Evolutionary conservation across 305 asterid genomes (phyloP).

Genomic region (Andrographis paniculata): DNA sequence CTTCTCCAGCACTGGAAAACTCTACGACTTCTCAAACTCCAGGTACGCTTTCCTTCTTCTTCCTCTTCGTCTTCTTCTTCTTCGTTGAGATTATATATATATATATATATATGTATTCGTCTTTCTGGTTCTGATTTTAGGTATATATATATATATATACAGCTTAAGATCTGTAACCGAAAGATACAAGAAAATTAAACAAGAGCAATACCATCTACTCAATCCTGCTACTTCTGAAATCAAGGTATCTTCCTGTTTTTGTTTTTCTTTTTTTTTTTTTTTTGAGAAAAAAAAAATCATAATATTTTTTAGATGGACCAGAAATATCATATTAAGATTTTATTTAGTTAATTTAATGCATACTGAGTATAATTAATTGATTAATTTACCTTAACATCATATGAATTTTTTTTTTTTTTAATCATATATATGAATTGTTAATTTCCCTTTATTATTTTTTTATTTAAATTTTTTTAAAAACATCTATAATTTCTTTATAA

Average conservation of each 20-base stretch:
- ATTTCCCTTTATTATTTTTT: no score
- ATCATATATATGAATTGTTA: no score
- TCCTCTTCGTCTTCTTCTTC: background rate
- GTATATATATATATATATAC: slow-evolving; percentile 5
- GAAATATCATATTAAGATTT: no score
- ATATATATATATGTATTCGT: background rate
- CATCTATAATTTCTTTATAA: no score
- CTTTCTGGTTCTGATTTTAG: background rate
- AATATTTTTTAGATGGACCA: no score
- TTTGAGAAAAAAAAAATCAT: no score
- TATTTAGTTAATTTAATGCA: no score
- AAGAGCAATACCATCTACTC: slow-evolving; percentile 35
- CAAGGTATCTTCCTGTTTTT: slow-evolving; percentile 34
- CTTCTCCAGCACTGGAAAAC: slow-evolving; percentile 51
- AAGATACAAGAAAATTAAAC: slow-evolving; percentile 53
- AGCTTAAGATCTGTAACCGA: slow-evolving; percentile 54
- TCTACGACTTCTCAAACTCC: slow-evolving; percentile 46
- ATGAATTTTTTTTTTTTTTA: no score
- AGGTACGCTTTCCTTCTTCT: slow-evolving; percentile 20
- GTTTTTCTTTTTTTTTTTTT: no score
- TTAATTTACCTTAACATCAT: no score
- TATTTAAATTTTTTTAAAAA: no score
- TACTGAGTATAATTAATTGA: no score
- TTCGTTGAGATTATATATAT: background rate
- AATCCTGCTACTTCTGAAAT: slow-evolving; percentile 49